Conservation (phyloP, 345 rosid species). For the Lenwebbia sp. region DNA sequence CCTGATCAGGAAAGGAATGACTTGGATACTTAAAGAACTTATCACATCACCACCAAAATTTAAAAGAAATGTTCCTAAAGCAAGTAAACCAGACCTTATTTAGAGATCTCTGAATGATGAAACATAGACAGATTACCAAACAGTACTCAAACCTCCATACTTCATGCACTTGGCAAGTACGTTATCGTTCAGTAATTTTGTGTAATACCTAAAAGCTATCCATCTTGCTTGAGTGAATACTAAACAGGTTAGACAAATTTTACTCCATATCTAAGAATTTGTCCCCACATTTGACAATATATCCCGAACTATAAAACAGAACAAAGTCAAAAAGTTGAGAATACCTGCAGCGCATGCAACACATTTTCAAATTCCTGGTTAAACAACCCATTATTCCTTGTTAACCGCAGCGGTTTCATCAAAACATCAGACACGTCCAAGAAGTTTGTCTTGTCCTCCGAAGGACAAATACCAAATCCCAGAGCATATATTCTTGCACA, state of each 20-base stretch:
- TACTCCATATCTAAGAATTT: neutral
- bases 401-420: constrained; percentile 40
- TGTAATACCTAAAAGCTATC: neutral
- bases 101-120: neutral
- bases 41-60: neutral
- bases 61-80: neutral
- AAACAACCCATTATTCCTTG: constrained; percentile 39
- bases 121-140: neutral
- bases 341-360: constrained; percentile 83
- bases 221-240: neutral
- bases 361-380: constrained; percentile 35
- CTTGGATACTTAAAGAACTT: neutral
- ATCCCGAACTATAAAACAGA: neutral
- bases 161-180: neutral
- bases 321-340: neutral
- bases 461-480: constrained; percentile 43
- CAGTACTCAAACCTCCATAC: neutral
- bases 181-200: neutral
- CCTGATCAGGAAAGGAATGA: constrained; percentile 18
- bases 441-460: constrained; percentile 10
- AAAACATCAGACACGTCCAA: constrained; percentile 33
- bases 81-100: neutral
- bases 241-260: neutral
- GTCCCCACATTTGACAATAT: neutral
- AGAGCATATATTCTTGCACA: constrained; percentile 52